Percentiles rank a stretch among this genome's conserved stretches.
These are phyloP conservation scores for Tetraselmis striata DNA, from an alignment of 139 green algal species.

Conservation along the genomic window DNA sequence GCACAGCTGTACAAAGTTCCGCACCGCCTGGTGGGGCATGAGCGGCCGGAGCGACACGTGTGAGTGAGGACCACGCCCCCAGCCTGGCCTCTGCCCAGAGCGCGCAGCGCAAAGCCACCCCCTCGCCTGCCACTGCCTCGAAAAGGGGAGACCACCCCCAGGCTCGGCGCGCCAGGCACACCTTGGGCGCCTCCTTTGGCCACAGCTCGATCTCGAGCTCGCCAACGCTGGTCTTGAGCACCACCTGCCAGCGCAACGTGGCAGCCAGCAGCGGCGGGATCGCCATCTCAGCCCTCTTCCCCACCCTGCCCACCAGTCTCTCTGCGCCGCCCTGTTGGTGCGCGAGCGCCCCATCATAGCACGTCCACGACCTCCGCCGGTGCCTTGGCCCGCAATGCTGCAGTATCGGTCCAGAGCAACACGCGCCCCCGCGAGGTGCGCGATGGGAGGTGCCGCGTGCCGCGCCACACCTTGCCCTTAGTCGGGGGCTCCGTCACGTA, in stretches of 20 bases:
- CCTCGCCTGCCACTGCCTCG: too few species aligned
- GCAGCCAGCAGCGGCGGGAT: neutral
- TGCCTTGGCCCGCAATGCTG: constrained; percentile 13
- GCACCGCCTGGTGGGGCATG: constrained; percentile 49
- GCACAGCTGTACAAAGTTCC: constrained; percentile 97
- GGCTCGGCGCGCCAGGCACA: too few species aligned
- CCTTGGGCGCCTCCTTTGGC: constrained; percentile 89
- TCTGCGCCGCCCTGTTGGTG: neutral
- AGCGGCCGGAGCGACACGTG: too few species aligned
- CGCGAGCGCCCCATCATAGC: neutral
- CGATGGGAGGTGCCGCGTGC: too few species aligned
- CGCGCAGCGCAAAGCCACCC: too few species aligned
- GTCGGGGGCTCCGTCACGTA: constrained; percentile 93
- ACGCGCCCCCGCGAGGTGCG: neutral
- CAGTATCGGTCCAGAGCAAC: constrained; percentile 1
- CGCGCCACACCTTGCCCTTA: constrained; percentile 76
- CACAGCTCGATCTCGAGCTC: constrained; percentile 96
- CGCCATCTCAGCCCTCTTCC: neutral
- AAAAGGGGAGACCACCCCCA: too few species aligned
- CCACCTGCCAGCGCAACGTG: constrained; percentile 46
- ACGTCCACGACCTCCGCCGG: too few species aligned
- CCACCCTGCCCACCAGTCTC: neutral
- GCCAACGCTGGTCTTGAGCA: constrained; percentile 80
- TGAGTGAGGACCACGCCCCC: too few species aligned
- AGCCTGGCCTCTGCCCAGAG: too few species aligned